phyloP scores from a whole-genome alignment of 345 rosid species.

The Lepidium sativum region DNA sequence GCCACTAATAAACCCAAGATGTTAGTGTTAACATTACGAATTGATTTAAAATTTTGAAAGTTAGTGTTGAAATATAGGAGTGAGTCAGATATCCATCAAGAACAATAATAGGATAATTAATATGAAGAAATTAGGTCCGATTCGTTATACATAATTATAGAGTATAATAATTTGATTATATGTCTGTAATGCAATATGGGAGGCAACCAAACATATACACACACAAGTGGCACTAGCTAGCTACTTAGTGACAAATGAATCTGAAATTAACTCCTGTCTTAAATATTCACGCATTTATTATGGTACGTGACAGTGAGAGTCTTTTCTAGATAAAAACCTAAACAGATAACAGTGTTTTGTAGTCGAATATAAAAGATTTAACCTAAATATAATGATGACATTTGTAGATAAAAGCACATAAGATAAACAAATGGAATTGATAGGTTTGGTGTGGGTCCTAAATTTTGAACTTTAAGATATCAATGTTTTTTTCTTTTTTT shows the following conservation, averaged over 20 bases:
- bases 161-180: not conserved
- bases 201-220: constrained; percentile 23
- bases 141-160: not conserved
- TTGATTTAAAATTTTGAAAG: not conserved
- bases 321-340: not conserved
- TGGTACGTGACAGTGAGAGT: not conserved
- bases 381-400: not conserved
- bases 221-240: constrained; percentile 4
- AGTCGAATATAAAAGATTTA: not conserved
- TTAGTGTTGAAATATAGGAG: constrained; percentile 15
- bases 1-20: constrained; percentile 11
- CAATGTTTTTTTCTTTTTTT: no score
- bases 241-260: constrained; percentile 13
- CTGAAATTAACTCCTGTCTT: constrained; percentile 2
- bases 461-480: not conserved
- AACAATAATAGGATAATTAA: constrained; percentile 23
- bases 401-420: not conserved
- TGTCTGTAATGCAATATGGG: constrained; percentile 17
- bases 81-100: constrained; percentile 32
- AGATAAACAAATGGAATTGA: constrained; percentile 1
- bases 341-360: not conserved
- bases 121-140: constrained; percentile 23
- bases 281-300: not conserved
- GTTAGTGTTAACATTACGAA: not conserved
- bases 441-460: constrained; percentile 8